These are phyloP conservation scores for Setomelanomma holmii DNA, from an alignment of 2,329 filamentous ascomycete genomes.

Conservation along the genomic window DNA sequence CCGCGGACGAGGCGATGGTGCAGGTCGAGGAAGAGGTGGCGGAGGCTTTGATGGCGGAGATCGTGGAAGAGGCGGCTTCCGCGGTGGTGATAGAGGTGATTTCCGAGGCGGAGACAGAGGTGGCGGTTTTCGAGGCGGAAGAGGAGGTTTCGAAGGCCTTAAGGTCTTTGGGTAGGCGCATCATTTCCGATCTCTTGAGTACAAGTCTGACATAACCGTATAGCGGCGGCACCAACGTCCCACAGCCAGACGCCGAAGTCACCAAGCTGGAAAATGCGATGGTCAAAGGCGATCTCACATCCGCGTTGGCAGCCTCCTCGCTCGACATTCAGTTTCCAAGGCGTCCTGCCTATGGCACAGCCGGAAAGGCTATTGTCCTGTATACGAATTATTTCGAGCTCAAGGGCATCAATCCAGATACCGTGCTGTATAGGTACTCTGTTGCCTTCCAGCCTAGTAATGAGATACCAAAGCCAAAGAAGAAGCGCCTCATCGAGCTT, in stretches of 20 bases:
- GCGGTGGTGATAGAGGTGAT: slow-evolving; percentile 21
- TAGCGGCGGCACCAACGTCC: slow-evolving; percentile 37
- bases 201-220: background rate
- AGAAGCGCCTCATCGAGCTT: slow-evolving; percentile 56
- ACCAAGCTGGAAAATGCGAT: slow-evolving; percentile 38
- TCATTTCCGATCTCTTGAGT: background rate
- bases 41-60: slow-evolving; percentile 16
- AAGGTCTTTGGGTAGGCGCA: slow-evolving; percentile 33
- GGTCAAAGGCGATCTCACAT: slow-evolving; percentile 37
- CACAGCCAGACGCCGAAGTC: slow-evolving; percentile 40
- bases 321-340: slow-evolving; percentile 31
- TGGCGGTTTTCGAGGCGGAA: slow-evolving; percentile 13
- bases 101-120: slow-evolving; percentile 18
- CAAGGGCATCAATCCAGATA: slow-evolving; percentile 38
- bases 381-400: slow-evolving; percentile 51
- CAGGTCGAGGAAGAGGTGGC: slow-evolving; percentile 18
- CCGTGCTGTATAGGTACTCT: slow-evolving; percentile 37
- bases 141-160: slow-evolving; percentile 16
- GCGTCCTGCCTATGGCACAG: slow-evolving; percentile 44
- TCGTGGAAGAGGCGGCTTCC: slow-evolving; percentile 17
- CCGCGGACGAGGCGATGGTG: slow-evolving; percentile 21
- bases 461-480: slow-evolving; percentile 52
- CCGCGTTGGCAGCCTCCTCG: slow-evolving; percentile 29
- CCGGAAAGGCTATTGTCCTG: slow-evolving; percentile 48
- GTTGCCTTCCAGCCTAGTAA: slow-evolving; percentile 43